These are phyloP conservation scores for Cercophora newfieldiana DNA, from an alignment of 495 filamentous ascomycete species.

Conservation along the genomic window DNA sequence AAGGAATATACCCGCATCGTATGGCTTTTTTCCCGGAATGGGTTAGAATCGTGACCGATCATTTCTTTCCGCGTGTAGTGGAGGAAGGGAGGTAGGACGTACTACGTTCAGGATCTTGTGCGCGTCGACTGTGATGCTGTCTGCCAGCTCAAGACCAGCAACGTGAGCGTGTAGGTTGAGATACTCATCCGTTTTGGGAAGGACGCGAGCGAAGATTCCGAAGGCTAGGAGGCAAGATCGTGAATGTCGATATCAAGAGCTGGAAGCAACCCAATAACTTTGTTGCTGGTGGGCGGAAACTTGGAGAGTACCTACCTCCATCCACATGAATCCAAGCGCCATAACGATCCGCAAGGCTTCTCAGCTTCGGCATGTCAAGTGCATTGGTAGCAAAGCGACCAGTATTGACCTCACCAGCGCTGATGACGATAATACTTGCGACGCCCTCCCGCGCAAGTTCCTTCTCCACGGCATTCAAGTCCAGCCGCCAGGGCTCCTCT, in stretches of 20 bases:
- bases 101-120: slow-evolving; percentile 93
- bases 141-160: slow-evolving; percentile 75
- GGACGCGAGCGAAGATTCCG: slow-evolving; percentile 73
- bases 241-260: background rate
- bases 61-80: background rate
- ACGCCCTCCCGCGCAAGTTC: slow-evolving; percentile 50
- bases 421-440: slow-evolving; percentile 74
- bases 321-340: slow-evolving; percentile 90
- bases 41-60: slow-evolving; percentile 3
- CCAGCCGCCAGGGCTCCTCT: slow-evolving; percentile 63
- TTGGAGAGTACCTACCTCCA: slow-evolving; percentile 51
- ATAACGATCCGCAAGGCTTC: slow-evolving; percentile 70
- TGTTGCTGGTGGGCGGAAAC: background rate
- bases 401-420: slow-evolving; percentile 89
- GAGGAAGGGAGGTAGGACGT: slow-evolving; percentile 24
- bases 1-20: slow-evolving; percentile 91
- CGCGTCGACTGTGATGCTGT: slow-evolving; percentile 82
- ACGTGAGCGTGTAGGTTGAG: slow-evolving; percentile 51
- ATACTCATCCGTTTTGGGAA: slow-evolving; percentile 63
- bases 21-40: slow-evolving; percentile 57
- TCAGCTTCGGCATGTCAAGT: slow-evolving; percentile 61
- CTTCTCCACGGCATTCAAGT: slow-evolving; percentile 57
- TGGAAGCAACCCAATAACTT: background rate
- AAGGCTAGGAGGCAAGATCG: slow-evolving; percentile 58
- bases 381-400: slow-evolving; percentile 73